Conservation (phyloP, 2,329 filamentous ascomycete genomes). For the Ascochyta clinopodiicola region DNA sequence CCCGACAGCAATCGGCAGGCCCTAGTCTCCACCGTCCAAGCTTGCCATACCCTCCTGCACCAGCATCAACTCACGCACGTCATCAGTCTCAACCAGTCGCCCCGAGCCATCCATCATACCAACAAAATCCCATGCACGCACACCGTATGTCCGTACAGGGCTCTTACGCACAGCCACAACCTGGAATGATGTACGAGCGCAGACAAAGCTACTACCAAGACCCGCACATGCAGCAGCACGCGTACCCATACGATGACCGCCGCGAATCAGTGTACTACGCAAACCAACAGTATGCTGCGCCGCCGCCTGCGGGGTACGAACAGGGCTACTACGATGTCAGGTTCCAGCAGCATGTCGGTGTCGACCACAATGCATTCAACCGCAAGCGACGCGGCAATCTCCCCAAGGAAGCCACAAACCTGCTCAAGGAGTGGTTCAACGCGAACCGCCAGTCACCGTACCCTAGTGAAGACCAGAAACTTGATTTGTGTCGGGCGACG, state of each 20-base stretch:
- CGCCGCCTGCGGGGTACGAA: slow-evolving; percentile 27
- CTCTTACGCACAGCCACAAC: slow-evolving; percentile 21
- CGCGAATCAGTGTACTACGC: slow-evolving; percentile 31
- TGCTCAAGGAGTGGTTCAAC: slow-evolving; percentile 79
- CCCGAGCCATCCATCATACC: slow-evolving; percentile 19
- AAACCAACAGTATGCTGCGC: slow-evolving; percentile 17
- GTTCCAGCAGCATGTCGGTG: slow-evolving; percentile 38
- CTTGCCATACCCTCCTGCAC: slow-evolving; percentile 30
- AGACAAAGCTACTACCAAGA: slow-evolving; percentile 40
- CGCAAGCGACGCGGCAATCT: slow-evolving; percentile 77
- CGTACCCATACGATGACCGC: slow-evolving; percentile 29
- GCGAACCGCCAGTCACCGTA: slow-evolving; percentile 69
- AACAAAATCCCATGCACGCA: slow-evolving; percentile 4
- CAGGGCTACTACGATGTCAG: slow-evolving; percentile 32
- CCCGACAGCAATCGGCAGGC: slow-evolving; percentile 17
- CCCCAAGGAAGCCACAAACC: slow-evolving; percentile 87
- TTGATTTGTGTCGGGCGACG: slow-evolving; percentile 77
- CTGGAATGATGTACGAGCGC: slow-evolving; percentile 26
- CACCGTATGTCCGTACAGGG: slow-evolving; percentile 19
- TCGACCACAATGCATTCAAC: slow-evolving; percentile 46
- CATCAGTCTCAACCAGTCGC: slow-evolving; percentile 38
- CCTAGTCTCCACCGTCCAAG: slow-evolving; percentile 37
- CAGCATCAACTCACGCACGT: slow-evolving; percentile 29
- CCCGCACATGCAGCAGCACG: slow-evolving; percentile 20
- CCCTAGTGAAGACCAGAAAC: slow-evolving; percentile 86